Conservation (phyloP, 2,329 filamentous ascomycete species). For the Calycina marina region DNA sequence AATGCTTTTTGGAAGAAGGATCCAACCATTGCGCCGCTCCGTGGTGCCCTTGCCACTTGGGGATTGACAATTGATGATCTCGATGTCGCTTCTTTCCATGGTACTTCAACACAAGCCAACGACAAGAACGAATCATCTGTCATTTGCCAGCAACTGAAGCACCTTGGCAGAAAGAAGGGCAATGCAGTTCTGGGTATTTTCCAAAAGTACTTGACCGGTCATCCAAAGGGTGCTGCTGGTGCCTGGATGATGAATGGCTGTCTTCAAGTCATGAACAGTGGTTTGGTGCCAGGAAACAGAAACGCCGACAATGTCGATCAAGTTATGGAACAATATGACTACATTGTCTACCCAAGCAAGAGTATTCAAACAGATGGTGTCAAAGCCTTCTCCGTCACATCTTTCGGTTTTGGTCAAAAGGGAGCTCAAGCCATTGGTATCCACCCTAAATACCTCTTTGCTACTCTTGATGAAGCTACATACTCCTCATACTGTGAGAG, state of each 20-base stretch:
- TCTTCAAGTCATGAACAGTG: conserved; percentile 85
- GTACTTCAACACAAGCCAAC: conserved; percentile 94
- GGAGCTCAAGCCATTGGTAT: conserved; percentile 94
- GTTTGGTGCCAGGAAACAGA: conserved; percentile 89
- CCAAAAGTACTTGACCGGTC: conserved; percentile 98
- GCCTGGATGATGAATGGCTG: conserved; percentile 99
- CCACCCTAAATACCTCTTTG: conserved; percentile 90
- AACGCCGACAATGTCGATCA: conserved; percentile 97
- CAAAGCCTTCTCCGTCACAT: conserved; percentile 98
- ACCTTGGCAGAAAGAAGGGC: conserved; percentile 90
- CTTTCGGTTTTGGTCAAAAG: conserved; percentile 98
- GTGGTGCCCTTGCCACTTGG: conserved; percentile 93
- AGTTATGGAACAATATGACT: conserved; percentile 93
- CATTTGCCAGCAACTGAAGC: conserved; percentile 88
- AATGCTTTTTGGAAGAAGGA: conserved; percentile 99
- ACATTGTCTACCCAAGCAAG: conserved; percentile 92
- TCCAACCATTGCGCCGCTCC: conserved; percentile 80
- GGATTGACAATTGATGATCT: conserved; percentile 95
- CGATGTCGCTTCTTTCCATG: conserved; percentile 93
- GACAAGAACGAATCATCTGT: conserved; percentile 99
- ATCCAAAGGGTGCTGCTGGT: conserved; percentile 97
- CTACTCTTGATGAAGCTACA: conserved; percentile 75
- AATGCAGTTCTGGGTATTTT: conserved; percentile 95
- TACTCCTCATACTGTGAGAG: conserved; percentile 75
- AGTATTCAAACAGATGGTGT: conserved; percentile 94